Base-by-base conservation (phyloP, 225 moss, liverwort and hornwort genomes). In the Polytrichum formosum region DNA sequence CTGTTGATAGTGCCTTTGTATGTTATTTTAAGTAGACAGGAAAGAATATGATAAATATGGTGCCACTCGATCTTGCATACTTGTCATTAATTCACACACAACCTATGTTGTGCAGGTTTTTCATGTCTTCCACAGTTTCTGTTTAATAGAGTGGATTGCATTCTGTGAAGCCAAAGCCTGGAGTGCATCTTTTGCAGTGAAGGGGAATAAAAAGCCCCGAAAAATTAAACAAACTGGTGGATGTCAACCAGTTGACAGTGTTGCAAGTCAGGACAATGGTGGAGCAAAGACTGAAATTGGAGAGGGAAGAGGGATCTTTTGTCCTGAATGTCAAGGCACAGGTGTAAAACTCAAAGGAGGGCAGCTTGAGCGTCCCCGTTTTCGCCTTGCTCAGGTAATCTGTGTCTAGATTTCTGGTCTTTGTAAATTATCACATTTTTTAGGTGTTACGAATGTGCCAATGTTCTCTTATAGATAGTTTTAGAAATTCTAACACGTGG, bases 281-380 rank as follows among this genome's bases (percentile, higher is more conserved):
- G 87, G 84, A 70, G 77, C 71, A 18, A 79, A 84, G 69, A 75
- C 80, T 4, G 79, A 78, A 70, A 76, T 85, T 26, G 78, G 75
- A 23, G 76, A 76, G 56, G 92, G 92, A 69, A 89, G 89, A 60
- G 76, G 87, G 66, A 85, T 98, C 73, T 98, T 98, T 73, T 98
- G 97, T 80, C 97, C 97, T 68, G 97, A 98, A 83, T 98, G 97
- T 73, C 97, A 98, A 90, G 97, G 97, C 67, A 92, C 97, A 28
- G 97, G 97, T 30, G 84, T 85, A 64, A 83, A 85, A 72, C 69
- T 94, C 78, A 88, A 86, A 61, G 94, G 92, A 66, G 76, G 84
- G 21, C 90, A 91, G 76, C 79, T 94, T 62, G 97, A 98, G 82
- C 91, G 81, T 73, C 97, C 97, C 33, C 94, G 97, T 37, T 94